Evolutionary conservation across 2,329 filamentous ascomycete species (phyloP), one percentile per base, ranked within the genome.

Genomic region (Sporothrix schenckii): DNA sequence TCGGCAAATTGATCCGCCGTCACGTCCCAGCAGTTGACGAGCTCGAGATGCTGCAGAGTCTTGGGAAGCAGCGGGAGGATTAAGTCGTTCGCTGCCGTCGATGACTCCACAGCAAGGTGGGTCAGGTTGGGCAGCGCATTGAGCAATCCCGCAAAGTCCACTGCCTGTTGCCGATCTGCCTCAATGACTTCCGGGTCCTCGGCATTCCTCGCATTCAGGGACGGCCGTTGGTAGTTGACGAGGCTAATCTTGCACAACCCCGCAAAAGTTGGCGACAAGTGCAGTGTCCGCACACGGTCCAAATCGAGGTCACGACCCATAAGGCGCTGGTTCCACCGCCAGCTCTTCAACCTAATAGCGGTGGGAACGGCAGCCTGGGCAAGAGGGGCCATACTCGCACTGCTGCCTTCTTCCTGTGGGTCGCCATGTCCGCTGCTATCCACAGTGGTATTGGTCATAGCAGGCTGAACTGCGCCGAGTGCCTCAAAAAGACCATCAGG

Each of bases 11-110:
- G 85, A 4, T 88, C 84, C 0, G 92, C 90, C 4, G 84, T 88
- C 11, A 97, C 80, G 72, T 91, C 88, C 80, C 90, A 89, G 76
- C 93, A 97, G 75, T 95, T 94, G 74, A 89, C 87, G 19, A 97
- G 82, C 73, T 90, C 90, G 3, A 98, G 83, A 60, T 87, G 86
- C 60, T 85, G 81, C 24, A 98, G 83, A 3, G 82, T 85, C 13
- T 81, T 83, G 0, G 94, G 92, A 7, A 97, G 80, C 4, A 87
- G 82, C 1, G 86, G 83, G n/a, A 97, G 81, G 21, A 96, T 83
- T 10, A 83, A 82, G 9, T 88, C 85, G 76, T 91, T 91, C 71
- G 93, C 85, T 47, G 92, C 83, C 2, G 89, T 90, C 56, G 90
- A 96, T 9, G 90, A 90, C 76, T 94, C 88, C 74, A 97, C 89